These are phyloP conservation scores for Populus tremula DNA, from an alignment of 345 rosid species.

Conservation along the genomic window DNA sequence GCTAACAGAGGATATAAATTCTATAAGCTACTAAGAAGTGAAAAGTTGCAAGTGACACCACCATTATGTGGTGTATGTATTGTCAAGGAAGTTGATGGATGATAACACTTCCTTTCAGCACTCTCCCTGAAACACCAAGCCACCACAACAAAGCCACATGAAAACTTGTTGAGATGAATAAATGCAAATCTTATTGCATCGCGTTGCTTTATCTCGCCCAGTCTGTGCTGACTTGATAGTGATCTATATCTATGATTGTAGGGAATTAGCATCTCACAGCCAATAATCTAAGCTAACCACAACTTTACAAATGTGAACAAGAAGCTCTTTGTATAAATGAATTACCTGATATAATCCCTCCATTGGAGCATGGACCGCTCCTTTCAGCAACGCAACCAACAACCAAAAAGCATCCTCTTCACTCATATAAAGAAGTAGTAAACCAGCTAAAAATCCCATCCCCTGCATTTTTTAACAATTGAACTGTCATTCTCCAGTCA, in stretches of 20 bases:
- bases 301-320: neutral
- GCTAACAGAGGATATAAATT: neutral
- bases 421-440: conserved; percentile 95
- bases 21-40: neutral
- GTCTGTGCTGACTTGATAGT: neutral
- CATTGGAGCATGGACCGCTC: conserved; percentile 97
- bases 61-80: neutral
- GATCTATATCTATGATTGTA: neutral
- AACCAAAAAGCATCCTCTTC: conserved; percentile 99
- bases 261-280: neutral
- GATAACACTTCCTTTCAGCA: neutral
- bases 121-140: neutral
- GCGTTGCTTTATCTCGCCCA: neutral
- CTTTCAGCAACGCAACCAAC: conserved; percentile 90
- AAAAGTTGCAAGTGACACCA: neutral
- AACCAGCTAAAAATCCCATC: conserved; percentile 89
- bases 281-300: neutral
- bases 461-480: conserved; percentile 54
- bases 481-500: conserved; percentile 8
- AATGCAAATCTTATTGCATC: neutral
- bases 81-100: neutral
- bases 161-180: neutral
- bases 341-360: conserved; percentile 92
- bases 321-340: conserved; percentile 10
- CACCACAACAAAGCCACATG: neutral